These are phyloP conservation scores for Trypanosoma lewisi DNA, from an alignment of 208 protist genomes.

Conservation along the genomic window DNA sequence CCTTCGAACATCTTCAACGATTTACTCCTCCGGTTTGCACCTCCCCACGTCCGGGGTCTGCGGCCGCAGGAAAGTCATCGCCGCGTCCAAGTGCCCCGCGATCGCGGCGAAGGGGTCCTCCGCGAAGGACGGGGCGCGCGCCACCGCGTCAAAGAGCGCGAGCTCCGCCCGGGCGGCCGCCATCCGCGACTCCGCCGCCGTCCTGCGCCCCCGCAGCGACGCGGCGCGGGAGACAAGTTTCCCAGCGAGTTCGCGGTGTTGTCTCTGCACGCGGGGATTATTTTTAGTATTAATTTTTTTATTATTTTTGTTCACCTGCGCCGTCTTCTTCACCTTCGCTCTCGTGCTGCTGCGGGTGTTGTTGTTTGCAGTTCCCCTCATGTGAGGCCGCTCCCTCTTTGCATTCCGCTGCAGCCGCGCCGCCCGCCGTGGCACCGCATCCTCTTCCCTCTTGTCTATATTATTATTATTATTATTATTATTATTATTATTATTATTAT, in stretches of 20 bases:
- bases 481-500: too few relatives aligned
- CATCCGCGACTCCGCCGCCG: slow-evolving; percentile 50
- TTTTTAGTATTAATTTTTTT: not conserved
- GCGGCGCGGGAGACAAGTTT: slow-evolving; percentile 11
- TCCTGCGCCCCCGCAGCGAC: not conserved
- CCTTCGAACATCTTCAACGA: too few relatives aligned
- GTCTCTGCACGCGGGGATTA: not conserved
- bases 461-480: too few relatives aligned
- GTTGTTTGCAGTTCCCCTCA: too few relatives aligned
- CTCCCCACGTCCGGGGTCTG: slow-evolving; percentile 72
- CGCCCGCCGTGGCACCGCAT: too few relatives aligned
- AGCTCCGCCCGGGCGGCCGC: slow-evolving; percentile 49
- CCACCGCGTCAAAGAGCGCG: slow-evolving; percentile 51
- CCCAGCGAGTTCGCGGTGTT: slow-evolving; percentile 1
- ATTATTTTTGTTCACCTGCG: too few relatives aligned
- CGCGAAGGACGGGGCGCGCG: slow-evolving; percentile 42
- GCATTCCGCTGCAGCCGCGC: too few relatives aligned
- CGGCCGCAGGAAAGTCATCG: slow-evolving; percentile 68
- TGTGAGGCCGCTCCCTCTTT: too few relatives aligned
- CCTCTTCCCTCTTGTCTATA: too few relatives aligned
- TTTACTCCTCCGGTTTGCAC: not conserved
- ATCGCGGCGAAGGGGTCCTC: slow-evolving; percentile 62
- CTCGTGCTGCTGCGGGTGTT: too few relatives aligned
- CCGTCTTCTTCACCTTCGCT: not conserved
- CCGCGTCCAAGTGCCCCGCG: slow-evolving; percentile 47